phyloP scores from a whole-genome alignment of 768 basidiomycete genomes.

The Rubroboletus pulcherrimus region DNA sequence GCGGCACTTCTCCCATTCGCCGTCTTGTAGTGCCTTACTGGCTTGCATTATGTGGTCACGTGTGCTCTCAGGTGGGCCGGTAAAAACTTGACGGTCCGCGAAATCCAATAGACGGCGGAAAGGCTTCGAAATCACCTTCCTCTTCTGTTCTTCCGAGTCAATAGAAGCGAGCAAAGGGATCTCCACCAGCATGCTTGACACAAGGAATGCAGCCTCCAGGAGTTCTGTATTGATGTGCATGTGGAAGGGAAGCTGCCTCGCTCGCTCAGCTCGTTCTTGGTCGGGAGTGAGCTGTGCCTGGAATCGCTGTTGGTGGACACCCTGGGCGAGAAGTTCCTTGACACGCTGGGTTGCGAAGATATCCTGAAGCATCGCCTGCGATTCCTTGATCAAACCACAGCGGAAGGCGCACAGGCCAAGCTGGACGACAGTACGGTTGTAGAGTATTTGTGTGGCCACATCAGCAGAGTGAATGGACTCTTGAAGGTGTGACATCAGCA shows the following conservation, averaged over 20 bases:
- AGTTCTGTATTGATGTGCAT: slow-evolving; percentile 99
- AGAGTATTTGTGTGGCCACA: slow-evolving; percentile 94
- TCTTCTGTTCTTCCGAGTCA: slow-evolving; percentile 89
- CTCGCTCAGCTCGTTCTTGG: slow-evolving; percentile 95
- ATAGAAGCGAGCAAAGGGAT: slow-evolving; percentile 93
- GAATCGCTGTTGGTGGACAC: slow-evolving; percentile 90
- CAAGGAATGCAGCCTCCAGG: slow-evolving; percentile 94
- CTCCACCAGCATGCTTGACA: slow-evolving; percentile 98
- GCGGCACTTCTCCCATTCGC: slow-evolving; percentile 94
- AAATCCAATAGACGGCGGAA: slow-evolving; percentile 95
- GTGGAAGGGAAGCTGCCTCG: slow-evolving; percentile 96
- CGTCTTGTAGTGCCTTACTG: slow-evolving; percentile 91
- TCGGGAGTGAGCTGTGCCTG: slow-evolving; percentile 79
- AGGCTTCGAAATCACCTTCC: slow-evolving; percentile 93
- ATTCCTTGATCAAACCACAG: slow-evolving; percentile 89
- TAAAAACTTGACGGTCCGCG: slow-evolving; percentile 96
- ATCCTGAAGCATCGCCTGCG: slow-evolving; percentile 88
- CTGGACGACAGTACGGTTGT: slow-evolving; percentile 97
- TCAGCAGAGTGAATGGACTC: slow-evolving; percentile 96
- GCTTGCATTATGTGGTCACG: slow-evolving; percentile 99
- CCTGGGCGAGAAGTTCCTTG: slow-evolving; percentile 95
- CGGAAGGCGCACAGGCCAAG: slow-evolving; percentile 97
- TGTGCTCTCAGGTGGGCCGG: slow-evolving; percentile 97
- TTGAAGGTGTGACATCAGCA: slow-evolving; percentile 98
- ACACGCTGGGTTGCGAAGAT: slow-evolving; percentile 96